Evolutionary conservation across 305 asterid genomes (phyloP), one percentile per base, ranked within the genome.

Genomic region (Fraxinus albicans): DNA sequence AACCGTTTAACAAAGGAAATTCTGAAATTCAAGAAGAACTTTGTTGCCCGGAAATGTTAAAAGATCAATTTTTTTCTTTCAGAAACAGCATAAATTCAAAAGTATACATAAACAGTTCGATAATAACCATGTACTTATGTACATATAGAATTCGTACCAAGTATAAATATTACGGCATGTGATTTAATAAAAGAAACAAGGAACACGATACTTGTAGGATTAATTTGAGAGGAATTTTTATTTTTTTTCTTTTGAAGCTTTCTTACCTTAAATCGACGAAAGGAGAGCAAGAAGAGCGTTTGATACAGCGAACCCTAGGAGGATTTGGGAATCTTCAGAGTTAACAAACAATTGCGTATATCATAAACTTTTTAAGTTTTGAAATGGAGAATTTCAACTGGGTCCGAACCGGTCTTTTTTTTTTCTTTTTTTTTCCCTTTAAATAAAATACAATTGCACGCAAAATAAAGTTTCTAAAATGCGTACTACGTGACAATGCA

Each of bases 241-340:
- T 15, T 17, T 2, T 5, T 53, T 53, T 17, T n/a, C 21, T 2
- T 8, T 40, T 17, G n/a, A 60, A 36, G 33, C 53, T 53, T 12
- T 40, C 84, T 23, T 77, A 82, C 90, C 86, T 77, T 23, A 40
- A 83, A 77, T 80, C 21, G 79, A 77, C 42, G 87, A 44, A 79
- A 55, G 78, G 76, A 65, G 84, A 69, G 84, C 47, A 10, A 9
- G 72, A 55, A 67, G 63, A 69, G 77, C 36, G 73, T 12, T 72
- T 5, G 23, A 53, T 42, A 27, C 12, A 35, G 29, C 58, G 85
- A 87, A 85, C 87, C 90, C 90, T 85, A 83, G 77, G 35, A 17
- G 40, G 35, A 44, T 50, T 74, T 74, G 25, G 25, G 65, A 55
- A 55, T n/a, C 25, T n/a, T 55, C 65, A n/a, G 65, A 55, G 1